These are phyloP conservation scores for Mortierella hygrophila DNA, from an alignment of 192 early-diverging fungal genomes.

Conservation along the genomic window DNA sequence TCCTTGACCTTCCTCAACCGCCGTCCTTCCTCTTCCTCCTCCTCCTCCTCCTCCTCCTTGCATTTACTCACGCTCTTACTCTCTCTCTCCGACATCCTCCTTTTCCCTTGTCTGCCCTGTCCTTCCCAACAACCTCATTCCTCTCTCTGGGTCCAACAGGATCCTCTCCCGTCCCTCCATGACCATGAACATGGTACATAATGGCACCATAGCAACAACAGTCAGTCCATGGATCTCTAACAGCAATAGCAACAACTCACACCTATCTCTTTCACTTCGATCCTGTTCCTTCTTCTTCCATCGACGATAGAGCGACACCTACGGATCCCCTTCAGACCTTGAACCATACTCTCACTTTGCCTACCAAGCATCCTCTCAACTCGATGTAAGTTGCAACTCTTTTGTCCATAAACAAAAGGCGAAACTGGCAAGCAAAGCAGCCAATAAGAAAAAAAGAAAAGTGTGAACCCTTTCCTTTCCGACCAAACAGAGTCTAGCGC, in stretches of 20 bases:
- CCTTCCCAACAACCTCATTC: background rate
- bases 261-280: too few relatives aligned
- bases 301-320: conserved; percentile 35
- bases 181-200: conserved; percentile 12
- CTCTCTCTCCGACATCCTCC: background rate
- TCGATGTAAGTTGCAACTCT: conserved; percentile 40
- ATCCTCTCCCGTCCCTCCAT: conserved; percentile 11
- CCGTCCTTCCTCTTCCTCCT: background rate
- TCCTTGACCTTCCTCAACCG: background rate
- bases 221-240: background rate
- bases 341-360: conserved; percentile 48
- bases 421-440: background rate
- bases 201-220: background rate
- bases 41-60: background rate
- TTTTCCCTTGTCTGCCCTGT: background rate
- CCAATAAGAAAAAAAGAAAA: conserved; percentile 4
- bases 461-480: background rate
- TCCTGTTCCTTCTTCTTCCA: background rate
- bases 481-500: background rate
- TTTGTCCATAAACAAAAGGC: background rate
- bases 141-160: conserved; percentile 1
- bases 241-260: background rate
- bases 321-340: conserved; percentile 33
- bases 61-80: background rate
- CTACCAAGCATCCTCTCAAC: conserved; percentile 33